These are phyloP conservation scores for Chloranthus sessilifolius DNA, from an alignment of 164 flowering plant species.

Conservation along the genomic window DNA sequence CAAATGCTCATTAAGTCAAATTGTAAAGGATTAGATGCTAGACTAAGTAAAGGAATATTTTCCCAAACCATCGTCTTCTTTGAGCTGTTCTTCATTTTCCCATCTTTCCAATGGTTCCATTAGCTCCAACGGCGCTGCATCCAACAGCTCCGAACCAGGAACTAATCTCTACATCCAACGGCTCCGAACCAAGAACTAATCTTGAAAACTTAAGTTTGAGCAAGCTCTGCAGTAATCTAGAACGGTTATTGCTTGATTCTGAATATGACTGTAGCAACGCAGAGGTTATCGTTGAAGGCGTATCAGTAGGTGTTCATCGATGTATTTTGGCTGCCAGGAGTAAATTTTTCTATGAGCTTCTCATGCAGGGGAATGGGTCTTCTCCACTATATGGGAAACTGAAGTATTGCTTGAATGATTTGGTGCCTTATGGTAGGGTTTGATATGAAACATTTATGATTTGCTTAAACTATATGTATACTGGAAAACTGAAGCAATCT, in stretches of 20 bases:
- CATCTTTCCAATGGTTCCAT: constrained; percentile 46
- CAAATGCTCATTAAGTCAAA: neutral
- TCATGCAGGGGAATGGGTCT: constrained; percentile 22
- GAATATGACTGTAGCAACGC: constrained; percentile 49
- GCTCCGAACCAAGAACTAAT: constrained; percentile 22
- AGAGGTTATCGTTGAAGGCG: constrained; percentile 49
- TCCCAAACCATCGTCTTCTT: constrained; percentile 44
- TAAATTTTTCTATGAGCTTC: constrained; percentile 45
- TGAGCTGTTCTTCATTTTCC: constrained; percentile 60
- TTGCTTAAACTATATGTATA: constrained; percentile 57
- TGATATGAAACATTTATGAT: constrained; percentile 55
- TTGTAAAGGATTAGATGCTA: constrained; percentile 1
- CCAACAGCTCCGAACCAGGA: too few relatives aligned
- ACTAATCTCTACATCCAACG: constrained; percentile 13
- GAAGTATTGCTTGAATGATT: constrained; percentile 37
- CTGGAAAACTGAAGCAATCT: constrained; percentile 56
- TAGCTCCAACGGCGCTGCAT: too few relatives aligned
- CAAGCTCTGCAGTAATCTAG: constrained; percentile 54
- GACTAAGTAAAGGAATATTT: constrained; percentile 9
- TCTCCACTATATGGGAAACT: constrained; percentile 34
- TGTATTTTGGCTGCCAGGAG: constrained; percentile 71
- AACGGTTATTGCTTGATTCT: constrained; percentile 37
- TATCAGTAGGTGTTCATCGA: constrained; percentile 49
- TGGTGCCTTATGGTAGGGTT: constrained; percentile 56
- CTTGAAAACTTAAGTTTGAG: constrained; percentile 43